Percentiles rank a stretch among this genome's conserved stretches.
Conservation (phyloP, 2,329 filamentous ascomycete genomes). For the Dactylellina cionopaga region DNA sequence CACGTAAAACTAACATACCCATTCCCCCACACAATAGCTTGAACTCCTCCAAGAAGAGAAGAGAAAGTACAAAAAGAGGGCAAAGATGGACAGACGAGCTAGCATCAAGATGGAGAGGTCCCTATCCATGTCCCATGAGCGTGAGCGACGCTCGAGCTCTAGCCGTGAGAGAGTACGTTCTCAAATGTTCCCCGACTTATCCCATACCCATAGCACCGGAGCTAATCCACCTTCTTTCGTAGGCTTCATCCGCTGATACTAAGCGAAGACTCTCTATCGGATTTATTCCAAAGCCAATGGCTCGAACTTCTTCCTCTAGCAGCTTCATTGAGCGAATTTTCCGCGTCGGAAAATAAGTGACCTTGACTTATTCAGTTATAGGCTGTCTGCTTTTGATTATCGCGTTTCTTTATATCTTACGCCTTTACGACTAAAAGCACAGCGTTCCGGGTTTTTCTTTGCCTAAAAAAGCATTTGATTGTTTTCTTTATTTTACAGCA, state of each 20-base stretch:
- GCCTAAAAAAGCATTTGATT: conserved; percentile 20
- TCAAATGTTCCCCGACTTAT: not conserved
- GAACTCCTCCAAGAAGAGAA: conserved; percentile 43
- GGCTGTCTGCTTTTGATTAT: too few species aligned
- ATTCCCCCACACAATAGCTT: not conserved
- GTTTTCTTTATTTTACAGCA: conserved; percentile 1
- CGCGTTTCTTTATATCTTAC: not conserved
- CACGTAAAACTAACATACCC: not conserved
- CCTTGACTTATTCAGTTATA: not conserved
- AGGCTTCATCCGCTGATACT: conserved; percentile 44
- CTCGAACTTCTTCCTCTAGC: conserved; percentile 16
- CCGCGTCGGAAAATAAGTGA: conserved; percentile 16
- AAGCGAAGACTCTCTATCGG: conserved; percentile 41
- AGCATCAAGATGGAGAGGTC: conserved; percentile 46
- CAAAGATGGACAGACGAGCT: conserved; percentile 30
- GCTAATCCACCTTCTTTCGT: conserved; percentile 7
- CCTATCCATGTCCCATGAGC: conserved; percentile 28
- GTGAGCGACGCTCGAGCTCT: conserved; percentile 19
- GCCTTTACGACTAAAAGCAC: not conserved
- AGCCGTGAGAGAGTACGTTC: conserved; percentile 42
- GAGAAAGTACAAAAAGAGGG: conserved; percentile 43
- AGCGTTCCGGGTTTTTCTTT: not conserved
- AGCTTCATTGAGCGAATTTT: conserved; percentile 46
- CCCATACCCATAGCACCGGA: not conserved
- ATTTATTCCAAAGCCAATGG: conserved; percentile 38